Evolutionary conservation across 345 rosid species (phyloP).

Genomic region (Eucalyptus marginata): DNA sequence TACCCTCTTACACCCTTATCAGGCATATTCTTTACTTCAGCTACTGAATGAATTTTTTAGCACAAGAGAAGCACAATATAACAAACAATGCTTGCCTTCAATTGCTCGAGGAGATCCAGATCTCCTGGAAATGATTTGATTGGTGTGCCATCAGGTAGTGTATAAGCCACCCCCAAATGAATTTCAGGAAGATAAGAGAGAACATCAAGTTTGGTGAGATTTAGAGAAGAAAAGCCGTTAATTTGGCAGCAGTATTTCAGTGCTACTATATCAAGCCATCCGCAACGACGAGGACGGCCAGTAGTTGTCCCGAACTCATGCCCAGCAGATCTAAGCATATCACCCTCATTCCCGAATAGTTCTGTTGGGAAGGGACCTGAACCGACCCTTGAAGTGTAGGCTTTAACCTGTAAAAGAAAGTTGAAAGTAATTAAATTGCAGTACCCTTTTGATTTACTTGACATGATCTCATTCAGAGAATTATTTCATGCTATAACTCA

Average conservation of each 20-base stretch:
- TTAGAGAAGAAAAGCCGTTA: constrained; percentile 86
- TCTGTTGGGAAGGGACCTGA: constrained; percentile 99
- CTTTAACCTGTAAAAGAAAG: constrained; percentile 50
- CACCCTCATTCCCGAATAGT: constrained; percentile 75
- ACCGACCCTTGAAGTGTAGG: constrained; percentile 97
- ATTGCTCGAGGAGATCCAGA: constrained; percentile 68
- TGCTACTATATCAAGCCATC: constrained; percentile 98
- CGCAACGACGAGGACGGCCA: constrained; percentile 99
- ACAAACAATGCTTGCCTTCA: constrained; percentile 34
- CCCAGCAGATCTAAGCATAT: constrained; percentile 74
- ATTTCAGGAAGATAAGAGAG: constrained; percentile 79
- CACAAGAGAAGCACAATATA: not conserved
- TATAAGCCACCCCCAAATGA: constrained; percentile 72
- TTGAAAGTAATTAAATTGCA: not conserved
- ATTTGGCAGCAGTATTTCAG: constrained; percentile 75
- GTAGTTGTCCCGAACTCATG: constrained; percentile 97
- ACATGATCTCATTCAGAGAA: not conserved
- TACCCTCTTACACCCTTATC: not conserved
- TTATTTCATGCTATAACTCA: not conserved
- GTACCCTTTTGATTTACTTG: not conserved
- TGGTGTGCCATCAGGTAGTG: constrained; percentile 56
- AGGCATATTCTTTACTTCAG: not conserved
- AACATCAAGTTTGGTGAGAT: constrained; percentile 94
- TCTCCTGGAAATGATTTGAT: constrained; percentile 82
- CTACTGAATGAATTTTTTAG: not conserved